Base-by-base conservation (phyloP, 306 rosid species). In the Cucurbita moschata region DNA sequence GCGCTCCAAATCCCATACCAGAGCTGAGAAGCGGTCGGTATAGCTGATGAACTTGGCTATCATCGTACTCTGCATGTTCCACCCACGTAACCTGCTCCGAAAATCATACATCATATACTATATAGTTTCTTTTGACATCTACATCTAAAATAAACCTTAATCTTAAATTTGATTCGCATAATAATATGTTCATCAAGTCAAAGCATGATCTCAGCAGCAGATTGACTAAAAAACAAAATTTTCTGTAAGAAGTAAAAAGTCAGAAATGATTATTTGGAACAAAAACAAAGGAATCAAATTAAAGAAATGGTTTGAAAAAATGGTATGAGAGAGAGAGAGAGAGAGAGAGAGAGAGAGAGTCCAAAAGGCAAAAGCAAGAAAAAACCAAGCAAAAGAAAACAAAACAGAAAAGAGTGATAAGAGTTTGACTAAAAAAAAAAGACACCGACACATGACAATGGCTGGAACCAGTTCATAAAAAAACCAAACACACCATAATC, bases 21-120 rank as follows among this genome's bases (percentile, higher is more conserved):
- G 96, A 95, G 73, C 88, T 86, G 51, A 95, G 63, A 81, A 91
- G 44, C 3, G 96, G 82, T 16, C 96, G 81, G 54, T 95, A 95
- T 3, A 89, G 81, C 61, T 85, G 96, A 83, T 95, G 97, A 10
- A 91, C 86, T 77, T 86, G 90, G 75, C 84, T 91, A 55, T 91
- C 97, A 0, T 95, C 99, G 59, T 89, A 91, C 72, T 89, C 96
- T 7, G 96, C 91, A 82, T 95, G 97, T 67, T 95, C 99, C 70
- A 95, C 96, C 99, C 99, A 95, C 38, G 96, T 91, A 57, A 95
- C 99, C 99, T 95, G 82, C 65, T 85, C 63, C 65, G 23, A 55
- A 10, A 47, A 7, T 68, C 42, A 1, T 26, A 49, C 43, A 49
- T 12, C n/a, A 23, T 5, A 42, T 62, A 9, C 43, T 65, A 8